Conservation (phyloP, 1,284 basidiomycete genomes). For the Cryptococcus jaspeensis region DNA sequence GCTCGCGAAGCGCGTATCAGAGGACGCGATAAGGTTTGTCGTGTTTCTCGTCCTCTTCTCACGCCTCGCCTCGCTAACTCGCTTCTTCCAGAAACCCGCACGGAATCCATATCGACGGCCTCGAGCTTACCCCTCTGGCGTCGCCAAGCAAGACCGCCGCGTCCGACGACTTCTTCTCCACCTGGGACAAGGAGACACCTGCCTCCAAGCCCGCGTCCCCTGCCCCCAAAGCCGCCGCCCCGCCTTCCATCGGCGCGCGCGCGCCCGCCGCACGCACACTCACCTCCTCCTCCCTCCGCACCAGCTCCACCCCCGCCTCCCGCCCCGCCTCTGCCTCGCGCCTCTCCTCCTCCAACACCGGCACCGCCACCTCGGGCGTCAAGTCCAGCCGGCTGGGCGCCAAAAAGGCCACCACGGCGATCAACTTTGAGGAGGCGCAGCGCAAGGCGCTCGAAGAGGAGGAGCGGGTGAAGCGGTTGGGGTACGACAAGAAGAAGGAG, state of each 20-base stretch:
- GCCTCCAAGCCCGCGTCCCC: constrained; percentile 46
- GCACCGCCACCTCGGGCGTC: constrained; percentile 51
- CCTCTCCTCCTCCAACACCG: constrained; percentile 37
- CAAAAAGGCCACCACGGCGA: constrained; percentile 68
- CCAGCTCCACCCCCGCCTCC: constrained; percentile 50
- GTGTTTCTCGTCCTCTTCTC: neutral
- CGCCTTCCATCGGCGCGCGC: constrained; percentile 43
- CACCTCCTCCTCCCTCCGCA: constrained; percentile 53
- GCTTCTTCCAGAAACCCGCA: constrained; percentile 62
- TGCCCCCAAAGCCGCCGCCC: constrained; percentile 28
- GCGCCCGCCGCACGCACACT: constrained; percentile 48
- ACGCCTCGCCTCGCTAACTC: neutral
- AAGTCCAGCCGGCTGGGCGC: constrained; percentile 75
- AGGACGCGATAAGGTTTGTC: constrained; percentile 68
- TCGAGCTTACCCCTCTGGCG: constrained; percentile 55
- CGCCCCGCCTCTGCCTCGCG: constrained; percentile 56
- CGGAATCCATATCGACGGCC: constrained; percentile 75
- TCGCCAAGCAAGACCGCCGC: constrained; percentile 52
- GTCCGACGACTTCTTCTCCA: constrained; percentile 91
- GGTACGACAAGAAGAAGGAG: constrained; percentile 79
- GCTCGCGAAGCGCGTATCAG: constrained; percentile 74
- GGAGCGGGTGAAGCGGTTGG: constrained; percentile 80
- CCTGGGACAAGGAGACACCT: constrained; percentile 78
- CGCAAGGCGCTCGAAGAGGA: constrained; percentile 82
- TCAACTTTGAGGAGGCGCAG: constrained; percentile 91